A percentile compares a stretch with the other conserved stretches of the same genome.
These are phyloP conservation scores for Ogataea nonfermentans DNA, from an alignment of 805 yeast species.

Conservation along the genomic window DNA sequence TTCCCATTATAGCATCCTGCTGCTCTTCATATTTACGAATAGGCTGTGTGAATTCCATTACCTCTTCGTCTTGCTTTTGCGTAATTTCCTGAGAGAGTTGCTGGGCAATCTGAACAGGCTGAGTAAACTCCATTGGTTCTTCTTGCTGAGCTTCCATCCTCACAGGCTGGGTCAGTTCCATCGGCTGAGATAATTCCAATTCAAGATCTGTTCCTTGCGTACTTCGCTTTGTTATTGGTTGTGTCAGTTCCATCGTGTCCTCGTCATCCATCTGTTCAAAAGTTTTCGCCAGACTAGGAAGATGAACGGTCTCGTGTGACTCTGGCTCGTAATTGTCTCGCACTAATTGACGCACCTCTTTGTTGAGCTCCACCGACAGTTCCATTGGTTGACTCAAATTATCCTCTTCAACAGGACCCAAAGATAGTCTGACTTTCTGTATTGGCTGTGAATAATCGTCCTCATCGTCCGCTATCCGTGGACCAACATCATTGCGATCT, in stretches of 20 bases:
- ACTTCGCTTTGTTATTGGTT: constrained; percentile 3
- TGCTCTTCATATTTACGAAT: not conserved
- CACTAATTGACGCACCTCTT: constrained; percentile 5
- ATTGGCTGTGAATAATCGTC: constrained; percentile 18
- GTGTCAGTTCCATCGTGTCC: constrained; percentile 13
- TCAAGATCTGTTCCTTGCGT: not conserved
- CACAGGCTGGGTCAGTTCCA: constrained; percentile 19
- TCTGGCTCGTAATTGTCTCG: constrained; percentile 1
- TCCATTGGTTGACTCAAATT: constrained; percentile 30
- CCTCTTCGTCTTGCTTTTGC: not conserved
- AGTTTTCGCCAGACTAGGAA: constrained; percentile 9
- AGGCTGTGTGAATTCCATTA: constrained; percentile 6
- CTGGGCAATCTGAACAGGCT: constrained; percentile 3
- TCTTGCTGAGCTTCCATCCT: not conserved
- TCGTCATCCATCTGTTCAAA: constrained; percentile 15
- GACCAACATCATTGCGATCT: not conserved
- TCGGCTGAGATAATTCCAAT: constrained; percentile 13
- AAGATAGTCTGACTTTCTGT: constrained; percentile 7
- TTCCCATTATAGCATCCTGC: not conserved
- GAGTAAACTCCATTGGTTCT: constrained; percentile 20
- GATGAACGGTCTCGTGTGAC: not conserved
- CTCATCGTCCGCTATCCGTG: constrained; percentile 8
- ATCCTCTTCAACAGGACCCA: constrained; percentile 22
- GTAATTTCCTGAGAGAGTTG: not conserved
- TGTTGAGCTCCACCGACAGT: constrained; percentile 18